Conservation (phyloP, 2,329 filamentous ascomycete genomes). For the Thermochaetoides dissita region DNA sequence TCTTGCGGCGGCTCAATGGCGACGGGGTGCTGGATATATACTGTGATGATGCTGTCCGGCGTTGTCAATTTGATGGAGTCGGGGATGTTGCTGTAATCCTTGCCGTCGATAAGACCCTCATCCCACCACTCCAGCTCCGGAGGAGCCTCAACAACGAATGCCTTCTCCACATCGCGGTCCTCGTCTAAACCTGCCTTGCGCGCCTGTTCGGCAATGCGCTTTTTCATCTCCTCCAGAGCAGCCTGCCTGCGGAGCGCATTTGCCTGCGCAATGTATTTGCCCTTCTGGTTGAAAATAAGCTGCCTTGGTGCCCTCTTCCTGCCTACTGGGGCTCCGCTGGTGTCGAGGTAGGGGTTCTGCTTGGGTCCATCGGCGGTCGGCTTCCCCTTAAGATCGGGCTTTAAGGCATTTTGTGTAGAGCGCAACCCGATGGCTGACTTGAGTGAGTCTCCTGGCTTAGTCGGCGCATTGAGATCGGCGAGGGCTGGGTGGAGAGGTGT, state of each 20-base stretch:
- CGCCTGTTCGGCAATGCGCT: conserved; percentile 73
- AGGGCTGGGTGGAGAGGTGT: conserved; percentile 68
- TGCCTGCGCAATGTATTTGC: conserved; percentile 92
- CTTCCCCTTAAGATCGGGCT: conserved; percentile 21
- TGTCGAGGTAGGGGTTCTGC: conserved; percentile 71
- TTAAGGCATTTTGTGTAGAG: conserved; percentile 13
- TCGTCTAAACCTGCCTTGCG: conserved; percentile 90
- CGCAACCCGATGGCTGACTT: conserved; percentile 4
- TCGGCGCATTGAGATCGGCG: conserved; percentile 32
- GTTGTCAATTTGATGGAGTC: conserved; percentile 58
- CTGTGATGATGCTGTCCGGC: conserved; percentile 75
- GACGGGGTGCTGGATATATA: conserved; percentile 86
- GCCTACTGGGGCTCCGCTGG: conserved; percentile 37
- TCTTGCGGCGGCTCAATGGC: conserved; percentile 85
- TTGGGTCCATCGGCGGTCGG: conserved; percentile 20
- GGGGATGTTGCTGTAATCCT: conserved; percentile 57
- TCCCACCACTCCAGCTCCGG: conserved; percentile 97
- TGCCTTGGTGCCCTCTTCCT: conserved; percentile 59
- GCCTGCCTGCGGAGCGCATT: conserved; percentile 79
- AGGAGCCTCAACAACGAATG: conserved; percentile 69
- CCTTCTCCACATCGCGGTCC: conserved; percentile 75
- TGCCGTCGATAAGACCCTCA: conserved; percentile 65
- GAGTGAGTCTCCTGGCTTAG: conserved; percentile 10
- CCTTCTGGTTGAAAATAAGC: conserved; percentile 84
- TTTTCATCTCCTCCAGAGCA: conserved; percentile 86